Evolutionary conservation across 2,329 filamentous ascomycete species (phyloP).

Genomic region (Clathrospora elynae): DNA sequence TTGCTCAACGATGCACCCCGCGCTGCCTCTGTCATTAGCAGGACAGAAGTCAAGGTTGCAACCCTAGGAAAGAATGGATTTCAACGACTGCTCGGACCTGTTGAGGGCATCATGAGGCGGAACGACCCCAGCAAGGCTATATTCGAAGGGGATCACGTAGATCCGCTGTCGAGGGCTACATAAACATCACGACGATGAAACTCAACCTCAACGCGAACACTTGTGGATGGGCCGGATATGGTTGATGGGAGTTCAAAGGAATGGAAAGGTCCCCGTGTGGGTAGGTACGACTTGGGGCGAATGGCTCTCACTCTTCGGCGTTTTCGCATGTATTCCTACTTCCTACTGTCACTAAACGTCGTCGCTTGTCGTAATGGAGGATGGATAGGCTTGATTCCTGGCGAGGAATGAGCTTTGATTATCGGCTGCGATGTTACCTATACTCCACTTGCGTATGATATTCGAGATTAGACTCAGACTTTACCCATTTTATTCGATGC

Average conservation of each 20-base stretch:
- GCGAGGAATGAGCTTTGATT: slow-evolving; percentile 24
- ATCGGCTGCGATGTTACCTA: slow-evolving; percentile 33
- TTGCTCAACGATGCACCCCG: slow-evolving; percentile 91
- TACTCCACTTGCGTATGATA: slow-evolving; percentile 39
- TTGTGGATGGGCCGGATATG: background rate
- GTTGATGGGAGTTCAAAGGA: too few relatives aligned
- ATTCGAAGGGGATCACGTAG: slow-evolving; percentile 57
- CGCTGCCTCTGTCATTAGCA: slow-evolving; percentile 83
- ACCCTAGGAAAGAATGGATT: slow-evolving; percentile 93
- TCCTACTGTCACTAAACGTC: slow-evolving; percentile 48
- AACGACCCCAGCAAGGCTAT: slow-evolving; percentile 60
- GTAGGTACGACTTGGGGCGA: slow-evolving; percentile 4
- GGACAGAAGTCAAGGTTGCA: slow-evolving; percentile 89
- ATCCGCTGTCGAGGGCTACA: slow-evolving; percentile 58
- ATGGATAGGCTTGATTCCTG: slow-evolving; percentile 18
- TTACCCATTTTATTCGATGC: slow-evolving; percentile 7
- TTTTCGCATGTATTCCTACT: slow-evolving; percentile 47
- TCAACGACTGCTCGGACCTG: slow-evolving; percentile 87
- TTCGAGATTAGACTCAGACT: slow-evolving; percentile 20
- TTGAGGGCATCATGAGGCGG: slow-evolving; percentile 92
- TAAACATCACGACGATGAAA: slow-evolving; percentile 17
- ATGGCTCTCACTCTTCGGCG: slow-evolving; percentile 17
- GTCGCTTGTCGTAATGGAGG: slow-evolving; percentile 28
- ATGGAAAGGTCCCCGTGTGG: slow-evolving; percentile 1
- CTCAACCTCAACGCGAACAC: background rate